Conservation (phyloP, 441 rosid genomes). For the Jatropha multifida region DNA sequence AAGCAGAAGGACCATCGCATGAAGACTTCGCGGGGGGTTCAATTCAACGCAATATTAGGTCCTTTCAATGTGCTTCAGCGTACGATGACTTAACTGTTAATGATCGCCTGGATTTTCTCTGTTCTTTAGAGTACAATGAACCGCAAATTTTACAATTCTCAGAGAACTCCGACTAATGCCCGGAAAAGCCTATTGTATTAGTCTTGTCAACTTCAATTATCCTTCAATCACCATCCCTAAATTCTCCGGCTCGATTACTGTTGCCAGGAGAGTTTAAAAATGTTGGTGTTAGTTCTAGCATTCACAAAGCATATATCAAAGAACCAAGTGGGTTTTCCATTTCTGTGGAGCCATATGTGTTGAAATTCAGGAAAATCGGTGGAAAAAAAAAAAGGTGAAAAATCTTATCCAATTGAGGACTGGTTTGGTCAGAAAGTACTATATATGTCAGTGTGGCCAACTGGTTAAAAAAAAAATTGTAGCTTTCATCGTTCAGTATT, state of each 20-base stretch:
- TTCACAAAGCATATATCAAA: slow-evolving; percentile 27
- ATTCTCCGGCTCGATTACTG: slow-evolving; percentile 33
- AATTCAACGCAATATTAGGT: slow-evolving; percentile 42
- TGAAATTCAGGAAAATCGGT: slow-evolving; percentile 36
- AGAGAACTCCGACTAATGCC: slow-evolving; percentile 34
- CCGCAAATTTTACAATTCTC: slow-evolving; percentile 35
- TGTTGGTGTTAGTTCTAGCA: slow-evolving; percentile 39
- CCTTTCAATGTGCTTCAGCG: slow-evolving; percentile 73
- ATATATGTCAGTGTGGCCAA: slow-evolving; percentile 47
- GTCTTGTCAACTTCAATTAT: slow-evolving; percentile 45
- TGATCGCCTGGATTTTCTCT: slow-evolving; percentile 56
- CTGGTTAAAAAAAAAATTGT: slow-evolving; percentile 42
- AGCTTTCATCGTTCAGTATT: slow-evolving; percentile 9
- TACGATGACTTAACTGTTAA: slow-evolving; percentile 46
- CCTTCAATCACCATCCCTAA: slow-evolving; percentile 56
- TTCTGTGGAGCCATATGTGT: slow-evolving; percentile 34
- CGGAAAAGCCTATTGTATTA: slow-evolving; percentile 24
- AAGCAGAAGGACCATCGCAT: slow-evolving; percentile 40
- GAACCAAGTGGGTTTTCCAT: slow-evolving; percentile 44
- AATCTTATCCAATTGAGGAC: slow-evolving; percentile 23
- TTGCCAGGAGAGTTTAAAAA: slow-evolving; percentile 49
- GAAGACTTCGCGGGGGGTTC: slow-evolving; percentile 30
- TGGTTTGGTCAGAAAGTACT: slow-evolving; percentile 62
- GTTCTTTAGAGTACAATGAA: slow-evolving; percentile 47
- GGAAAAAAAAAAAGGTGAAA: slow-evolving; percentile 29